Percentiles rank a stretch among this genome's conserved stretches.
phyloP scores from a whole-genome alignment of 2,329 filamentous ascomycete species.

The Cladosporium sp. region DNA sequence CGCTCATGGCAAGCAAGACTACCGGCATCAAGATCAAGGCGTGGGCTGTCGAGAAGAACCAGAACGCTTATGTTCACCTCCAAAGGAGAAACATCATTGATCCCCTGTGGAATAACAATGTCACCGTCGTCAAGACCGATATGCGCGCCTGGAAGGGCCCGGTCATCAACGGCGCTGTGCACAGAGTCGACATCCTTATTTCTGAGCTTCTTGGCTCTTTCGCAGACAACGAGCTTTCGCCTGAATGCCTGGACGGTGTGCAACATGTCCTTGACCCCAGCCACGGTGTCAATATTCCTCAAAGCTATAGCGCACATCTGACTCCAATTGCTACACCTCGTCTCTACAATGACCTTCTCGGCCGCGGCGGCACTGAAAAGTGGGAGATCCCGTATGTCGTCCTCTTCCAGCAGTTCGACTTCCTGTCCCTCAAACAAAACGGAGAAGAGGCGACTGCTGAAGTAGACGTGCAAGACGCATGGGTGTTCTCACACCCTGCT shows the following conservation, averaged over 20 bases:
- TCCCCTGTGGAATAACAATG: constrained; percentile 66
- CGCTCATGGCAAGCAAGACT: constrained; percentile 70
- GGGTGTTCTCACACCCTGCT: constrained; percentile 78
- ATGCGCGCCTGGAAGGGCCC: constrained; percentile 97
- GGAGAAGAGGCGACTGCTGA: constrained; percentile 22
- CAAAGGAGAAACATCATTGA: constrained; percentile 75
- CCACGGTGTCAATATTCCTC: constrained; percentile 88
- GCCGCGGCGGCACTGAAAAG: constrained; percentile 55
- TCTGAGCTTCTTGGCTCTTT: constrained; percentile 94
- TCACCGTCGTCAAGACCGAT: constrained; percentile 89
- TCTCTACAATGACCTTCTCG: constrained; percentile 73
- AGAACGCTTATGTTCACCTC: constrained; percentile 91
- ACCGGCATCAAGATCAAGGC: constrained; percentile 76
- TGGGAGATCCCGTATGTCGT: constrained; percentile 94
- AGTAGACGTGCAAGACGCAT: constrained; percentile 65
- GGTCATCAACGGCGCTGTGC: constrained; percentile 48
- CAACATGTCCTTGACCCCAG: constrained; percentile 78
- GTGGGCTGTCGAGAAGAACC: constrained; percentile 97
- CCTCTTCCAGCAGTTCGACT: constrained; percentile 84
- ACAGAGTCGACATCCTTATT: constrained; percentile 83
- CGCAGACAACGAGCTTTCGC: constrained; percentile 93
- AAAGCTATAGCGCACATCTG: constrained; percentile 87
- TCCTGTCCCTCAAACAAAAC: constrained; percentile 36
- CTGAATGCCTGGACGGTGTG: constrained; percentile 93
- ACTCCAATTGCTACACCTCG: constrained; percentile 88